Evolutionary conservation across 805 yeast genomes (phyloP), one percentile per base, ranked within the genome.

Genomic region (Teunomyces panamensis): DNA sequence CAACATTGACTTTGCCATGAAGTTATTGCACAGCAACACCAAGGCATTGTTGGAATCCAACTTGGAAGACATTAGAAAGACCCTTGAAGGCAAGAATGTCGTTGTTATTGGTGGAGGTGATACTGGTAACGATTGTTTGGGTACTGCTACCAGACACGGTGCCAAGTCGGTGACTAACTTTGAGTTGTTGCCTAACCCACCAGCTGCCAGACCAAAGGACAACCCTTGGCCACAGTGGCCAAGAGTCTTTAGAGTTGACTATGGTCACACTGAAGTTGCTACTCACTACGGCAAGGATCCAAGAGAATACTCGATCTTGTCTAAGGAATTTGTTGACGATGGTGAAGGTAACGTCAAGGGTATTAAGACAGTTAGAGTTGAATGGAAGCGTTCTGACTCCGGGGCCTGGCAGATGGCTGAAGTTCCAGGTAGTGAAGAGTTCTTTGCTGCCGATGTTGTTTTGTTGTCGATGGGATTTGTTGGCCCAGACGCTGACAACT

Each of bases 191-290:
- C 99, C 99, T 49, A 83, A 85, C 59, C 99, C 99, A 54, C 88
- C 97, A 32, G 78, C 78, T 28, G 79, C 81, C 49, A 82, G 97
- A 68, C 86, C 91, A 41, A 87, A 83, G 71, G 97, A 94, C 71
- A 92, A 92, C 72, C 98, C 99, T 69, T 92, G 99, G 99, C 99
- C 99, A 39, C 99, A 92, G 74, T 92, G 98, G 98, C 98, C 99
- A 57, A 80, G 97, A 66, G 82, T 94, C 61, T 92, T 94, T 86
- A 83, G 98, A 63, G 96, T 92, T 50, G 99, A 92, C 74, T 92
- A 92, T 65, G 99, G 99, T 57, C 99, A 92, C 71, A 79, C 91
- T 54, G 99, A 92, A 71, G 98, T 94, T 49, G 80, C 87, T 50
- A 87, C 88, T 43, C 97, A 91, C 69, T 92, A 91, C 67, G 98